phyloP scores from a whole-genome alignment of 1,139 yeast genomes.

The Groenewaldozyma sp. region DNA sequence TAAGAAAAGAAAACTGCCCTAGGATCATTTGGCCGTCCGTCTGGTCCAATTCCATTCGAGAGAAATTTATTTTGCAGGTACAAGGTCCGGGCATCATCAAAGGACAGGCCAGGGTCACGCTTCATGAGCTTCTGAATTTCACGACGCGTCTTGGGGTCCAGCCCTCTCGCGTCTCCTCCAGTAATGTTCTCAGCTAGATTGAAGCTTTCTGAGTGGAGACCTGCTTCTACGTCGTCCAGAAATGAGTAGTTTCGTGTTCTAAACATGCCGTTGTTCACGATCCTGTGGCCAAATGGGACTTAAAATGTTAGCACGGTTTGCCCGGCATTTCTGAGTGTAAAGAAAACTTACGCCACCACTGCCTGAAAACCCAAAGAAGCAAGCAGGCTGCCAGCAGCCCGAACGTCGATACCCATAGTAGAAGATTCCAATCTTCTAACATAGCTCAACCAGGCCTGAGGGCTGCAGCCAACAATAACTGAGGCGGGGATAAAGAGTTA shows the following conservation, averaged over 20 bases:
- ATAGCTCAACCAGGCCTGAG: background rate
- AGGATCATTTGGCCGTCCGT: slow-evolving; percentile 36
- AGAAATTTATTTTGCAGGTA: slow-evolving; percentile 42
- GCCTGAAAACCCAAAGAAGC: slow-evolving; percentile 11
- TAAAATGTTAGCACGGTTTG: slow-evolving; percentile 1
- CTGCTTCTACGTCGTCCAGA: slow-evolving; percentile 53
- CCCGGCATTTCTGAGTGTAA: background rate
- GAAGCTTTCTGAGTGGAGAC: slow-evolving; percentile 53
- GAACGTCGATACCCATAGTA: slow-evolving; percentile 1
- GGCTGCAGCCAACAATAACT: too few species aligned
- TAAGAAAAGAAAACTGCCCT: slow-evolving; percentile 37
- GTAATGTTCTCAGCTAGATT: slow-evolving; percentile 42
- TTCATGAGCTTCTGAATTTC: slow-evolving; percentile 49
- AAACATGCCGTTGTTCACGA: background rate
- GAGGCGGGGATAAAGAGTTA: too few species aligned
- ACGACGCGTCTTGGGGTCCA: slow-evolving; percentile 45
- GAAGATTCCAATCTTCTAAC: background rate
- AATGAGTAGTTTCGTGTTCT: slow-evolving; percentile 32
- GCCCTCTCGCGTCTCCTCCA: slow-evolving; percentile 43
- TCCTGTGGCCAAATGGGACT: slow-evolving; percentile 1
- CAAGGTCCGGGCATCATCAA: slow-evolving; percentile 61
- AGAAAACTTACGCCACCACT: slow-evolving; percentile 14
- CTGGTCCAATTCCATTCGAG: slow-evolving; percentile 43
- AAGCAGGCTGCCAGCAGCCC: slow-evolving; percentile 7
- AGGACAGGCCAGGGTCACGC: slow-evolving; percentile 36